Evolutionary conservation across 495 filamentous ascomycete species (phyloP), one percentile per base, ranked within the genome.

Genomic region (Neurospora sp.): DNA sequence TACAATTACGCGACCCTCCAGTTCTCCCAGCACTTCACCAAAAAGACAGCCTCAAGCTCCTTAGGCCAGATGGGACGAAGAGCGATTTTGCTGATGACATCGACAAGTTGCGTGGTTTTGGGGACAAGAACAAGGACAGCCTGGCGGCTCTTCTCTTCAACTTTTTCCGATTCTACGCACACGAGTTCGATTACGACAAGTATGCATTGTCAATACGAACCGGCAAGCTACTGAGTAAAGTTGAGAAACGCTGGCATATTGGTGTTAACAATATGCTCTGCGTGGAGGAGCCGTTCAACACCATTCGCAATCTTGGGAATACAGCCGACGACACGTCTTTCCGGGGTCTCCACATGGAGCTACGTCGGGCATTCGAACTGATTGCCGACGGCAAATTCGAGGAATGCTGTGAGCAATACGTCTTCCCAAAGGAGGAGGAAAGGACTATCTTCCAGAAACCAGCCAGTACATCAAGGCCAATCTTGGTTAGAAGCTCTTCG

Each of bases 201-300:
- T 83, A 86, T 71, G 94, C 92, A 12, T 85, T 98, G 38, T 99
- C 96, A 3, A 91, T 99, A 71, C 89, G 94, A n/a, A 87, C 91
- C 73, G 96, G 94, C 14, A 90, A 85, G 74, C 81, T 95, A 71
- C 82, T 98, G n/a, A 91, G 90, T 11, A 96, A 97, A 80, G 86
- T 89, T 73, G 92, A 90, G 69, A 99, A 98, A 83, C 88, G 88
- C 4, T 98, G 96, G 96, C 87, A 91, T 76, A 78, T 92, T 69
- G 83, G 88, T 75, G 82, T 89, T 70, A 92, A 94, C 77, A 94
- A 97, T 77, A 87, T 90, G 65, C 87, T 99, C 65, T 98, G 96
- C 79, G 92, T 98, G 37, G 96, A 99, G 79, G 96, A 99, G 78
- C 96, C 96, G 3, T 99, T 99, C 85, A 99, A 97, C 76, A 91